phyloP scores from a whole-genome alignment of 352 stramenopile species.

The Phytophthora boehmeriae region DNA sequence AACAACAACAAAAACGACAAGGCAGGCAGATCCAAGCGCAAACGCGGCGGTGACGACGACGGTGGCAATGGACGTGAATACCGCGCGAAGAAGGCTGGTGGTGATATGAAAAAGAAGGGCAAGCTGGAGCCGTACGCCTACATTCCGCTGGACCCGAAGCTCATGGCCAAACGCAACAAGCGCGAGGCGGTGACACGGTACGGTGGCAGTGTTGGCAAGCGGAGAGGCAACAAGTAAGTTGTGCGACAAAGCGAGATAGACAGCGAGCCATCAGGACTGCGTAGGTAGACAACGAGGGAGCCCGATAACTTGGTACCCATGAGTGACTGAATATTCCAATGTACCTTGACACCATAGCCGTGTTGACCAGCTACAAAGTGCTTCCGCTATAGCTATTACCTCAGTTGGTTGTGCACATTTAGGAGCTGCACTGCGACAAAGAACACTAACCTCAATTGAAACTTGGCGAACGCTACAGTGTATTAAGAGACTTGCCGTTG shows the following conservation, averaged over 20 bases:
- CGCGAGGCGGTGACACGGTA: conserved; percentile 80
- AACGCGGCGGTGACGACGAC: conserved; percentile 67
- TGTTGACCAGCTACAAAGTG: neutral
- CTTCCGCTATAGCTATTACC: too few species aligned
- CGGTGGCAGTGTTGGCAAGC: conserved; percentile 79
- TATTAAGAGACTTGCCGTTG: too few species aligned
- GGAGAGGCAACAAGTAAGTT: conserved; percentile 52
- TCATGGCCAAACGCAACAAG: conserved; percentile 92
- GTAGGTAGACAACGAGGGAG: conserved; percentile 32
- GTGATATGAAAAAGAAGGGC: conserved; percentile 97
- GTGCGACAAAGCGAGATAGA: conserved; percentile 3
- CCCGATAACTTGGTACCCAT: conserved; percentile 11
- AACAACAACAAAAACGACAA: conserved; percentile 51
- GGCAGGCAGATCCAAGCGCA: conserved; percentile 43
- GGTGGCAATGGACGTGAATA: conserved; percentile 87
- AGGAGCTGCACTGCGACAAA: conserved; percentile 4
- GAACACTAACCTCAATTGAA: too few species aligned
- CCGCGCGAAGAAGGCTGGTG: conserved; percentile 95
- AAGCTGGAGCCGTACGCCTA: conserved; percentile 98
- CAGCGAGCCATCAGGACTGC: neutral
- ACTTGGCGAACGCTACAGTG: too few species aligned
- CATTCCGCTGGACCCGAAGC: conserved; percentile 96
- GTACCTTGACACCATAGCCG: conserved; percentile 11
- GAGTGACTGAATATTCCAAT: conserved; percentile 37
- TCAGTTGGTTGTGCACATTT: too few species aligned